These are phyloP conservation scores for Conringia planisiliqua DNA, from an alignment of 345 rosid species.

Conservation along the genomic window DNA sequence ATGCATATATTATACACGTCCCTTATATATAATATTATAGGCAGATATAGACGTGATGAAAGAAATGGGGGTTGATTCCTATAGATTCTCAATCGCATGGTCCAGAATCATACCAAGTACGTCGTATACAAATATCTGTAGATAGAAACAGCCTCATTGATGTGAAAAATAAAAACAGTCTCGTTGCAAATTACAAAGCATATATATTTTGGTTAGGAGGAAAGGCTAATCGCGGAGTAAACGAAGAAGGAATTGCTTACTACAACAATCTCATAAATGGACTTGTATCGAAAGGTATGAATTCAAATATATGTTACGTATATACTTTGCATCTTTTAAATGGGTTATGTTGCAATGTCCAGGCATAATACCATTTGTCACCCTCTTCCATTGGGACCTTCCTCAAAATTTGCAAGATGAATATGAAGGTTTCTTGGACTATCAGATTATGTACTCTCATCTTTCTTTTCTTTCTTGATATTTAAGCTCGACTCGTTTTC, in stretches of 20 bases:
- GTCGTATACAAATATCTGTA: not conserved
- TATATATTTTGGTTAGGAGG: not conserved
- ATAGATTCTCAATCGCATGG: slow-evolving; percentile 43
- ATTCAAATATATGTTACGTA: not conserved
- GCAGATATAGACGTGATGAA: slow-evolving; percentile 34
- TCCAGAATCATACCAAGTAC: slow-evolving; percentile 39
- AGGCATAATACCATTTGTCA: slow-evolving; percentile 26
- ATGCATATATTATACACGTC: not conserved
- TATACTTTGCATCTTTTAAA: not conserved
- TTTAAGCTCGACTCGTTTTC: not conserved
- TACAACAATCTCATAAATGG: slow-evolving; percentile 7
- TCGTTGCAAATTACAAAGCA: not conserved
- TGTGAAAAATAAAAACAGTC: too few relatives aligned
- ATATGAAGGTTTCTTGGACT: slow-evolving; percentile 13
- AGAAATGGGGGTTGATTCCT: slow-evolving; percentile 29
- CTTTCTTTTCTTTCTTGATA: not conserved
- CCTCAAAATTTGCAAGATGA: slow-evolving; percentile 43
- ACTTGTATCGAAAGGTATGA: not conserved
- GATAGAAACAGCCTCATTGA: not conserved
- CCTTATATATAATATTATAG: slow-evolving; percentile 15
- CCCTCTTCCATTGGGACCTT: slow-evolving; percentile 46
- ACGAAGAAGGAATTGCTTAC: not conserved
- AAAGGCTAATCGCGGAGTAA: not conserved
- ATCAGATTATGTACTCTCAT: slow-evolving; percentile 3
- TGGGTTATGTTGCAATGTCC: not conserved